A percentile compares a stretch with the other conserved stretches of the same genome.
These are phyloP conservation scores for Panaeolus cyanescens DNA, from an alignment of 768 basidiomycete species.

Conservation along the genomic window DNA sequence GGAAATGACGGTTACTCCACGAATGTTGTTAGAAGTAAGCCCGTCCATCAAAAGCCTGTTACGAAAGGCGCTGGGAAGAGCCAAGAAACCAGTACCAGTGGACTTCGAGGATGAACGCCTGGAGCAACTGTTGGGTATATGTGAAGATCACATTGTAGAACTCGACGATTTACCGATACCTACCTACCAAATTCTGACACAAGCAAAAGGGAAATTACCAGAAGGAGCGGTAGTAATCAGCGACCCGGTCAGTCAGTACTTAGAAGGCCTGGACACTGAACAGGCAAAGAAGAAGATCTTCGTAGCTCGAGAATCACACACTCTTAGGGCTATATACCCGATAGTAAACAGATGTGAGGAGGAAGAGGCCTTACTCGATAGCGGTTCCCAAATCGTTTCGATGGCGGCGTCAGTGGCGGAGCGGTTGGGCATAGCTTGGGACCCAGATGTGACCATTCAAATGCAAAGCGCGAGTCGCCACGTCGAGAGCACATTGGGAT, in stretches of 20 bases:
- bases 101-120: neutral
- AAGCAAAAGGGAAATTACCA: neutral
- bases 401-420: slow-evolving; percentile 17
- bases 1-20: neutral
- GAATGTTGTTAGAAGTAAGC: neutral
- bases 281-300: neutral
- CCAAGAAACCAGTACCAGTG: neutral
- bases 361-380: slow-evolving; percentile 22
- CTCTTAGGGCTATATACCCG: neutral
- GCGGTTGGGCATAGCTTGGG: slow-evolving; percentile 10
- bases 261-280: neutral
- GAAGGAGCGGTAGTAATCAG: neutral
- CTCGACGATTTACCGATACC: neutral
- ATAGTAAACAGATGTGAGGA: neutral
- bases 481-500: slow-evolving; percentile 13
- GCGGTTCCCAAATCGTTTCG: slow-evolving; percentile 28
- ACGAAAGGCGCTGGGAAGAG: neutral
- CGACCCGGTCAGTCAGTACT: slow-evolving; percentile 2
- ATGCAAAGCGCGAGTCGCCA: slow-evolving; percentile 24
- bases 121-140: neutral
- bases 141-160: neutral
- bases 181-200: neutral
- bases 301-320: neutral
- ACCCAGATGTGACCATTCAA: slow-evolving; percentile 17
- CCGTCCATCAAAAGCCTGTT: neutral